phyloP scores from a whole-genome alignment of 495 filamentous ascomycete species.

The Penicillium coffeae region DNA sequence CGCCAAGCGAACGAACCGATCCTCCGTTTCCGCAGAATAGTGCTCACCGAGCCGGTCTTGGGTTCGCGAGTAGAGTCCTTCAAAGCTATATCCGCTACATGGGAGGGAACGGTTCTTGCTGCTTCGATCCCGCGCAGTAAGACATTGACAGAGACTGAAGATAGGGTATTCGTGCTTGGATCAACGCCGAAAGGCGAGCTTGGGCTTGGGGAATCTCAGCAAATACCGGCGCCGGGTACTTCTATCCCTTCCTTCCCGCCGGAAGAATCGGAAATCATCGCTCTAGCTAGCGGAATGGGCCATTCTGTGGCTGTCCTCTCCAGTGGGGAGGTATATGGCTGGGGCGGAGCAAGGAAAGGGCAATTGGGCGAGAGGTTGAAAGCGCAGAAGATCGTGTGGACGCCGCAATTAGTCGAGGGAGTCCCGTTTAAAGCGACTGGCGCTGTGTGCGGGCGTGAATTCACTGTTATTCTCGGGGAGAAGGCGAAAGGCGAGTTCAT shows the following conservation, averaged over 20 bases:
- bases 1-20: neutral
- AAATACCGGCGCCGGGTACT: neutral
- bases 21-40: constrained; percentile 25
- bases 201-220: constrained; percentile 48
- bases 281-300: constrained; percentile 67
- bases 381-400: constrained; percentile 43
- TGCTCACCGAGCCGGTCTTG: constrained; percentile 10
- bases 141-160: constrained; percentile 15
- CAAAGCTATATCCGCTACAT: constrained; percentile 59
- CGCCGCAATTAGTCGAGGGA: constrained; percentile 55
- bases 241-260: constrained; percentile 62
- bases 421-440: constrained; percentile 47
- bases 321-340: constrained; percentile 78
- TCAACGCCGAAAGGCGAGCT: constrained; percentile 67
- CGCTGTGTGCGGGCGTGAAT: constrained; percentile 76
- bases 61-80: constrained; percentile 19
- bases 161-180: constrained; percentile 60
- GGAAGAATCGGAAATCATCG: constrained; percentile 40
- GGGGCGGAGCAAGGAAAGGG: constrained; percentile 81
- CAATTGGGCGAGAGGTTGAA: constrained; percentile 60
- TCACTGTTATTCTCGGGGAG: constrained; percentile 66
- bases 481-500: constrained; percentile 49
- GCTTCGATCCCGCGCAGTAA: constrained; percentile 2
- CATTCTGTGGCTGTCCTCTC: constrained; percentile 71
- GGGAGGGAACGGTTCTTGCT: constrained; percentile 67